A percentile compares a stretch with the other conserved stretches of the same genome.
These are phyloP conservation scores for Multifurca ochricompacta DNA, from an alignment of 768 basidiomycete species.

Conservation along the genomic window DNA sequence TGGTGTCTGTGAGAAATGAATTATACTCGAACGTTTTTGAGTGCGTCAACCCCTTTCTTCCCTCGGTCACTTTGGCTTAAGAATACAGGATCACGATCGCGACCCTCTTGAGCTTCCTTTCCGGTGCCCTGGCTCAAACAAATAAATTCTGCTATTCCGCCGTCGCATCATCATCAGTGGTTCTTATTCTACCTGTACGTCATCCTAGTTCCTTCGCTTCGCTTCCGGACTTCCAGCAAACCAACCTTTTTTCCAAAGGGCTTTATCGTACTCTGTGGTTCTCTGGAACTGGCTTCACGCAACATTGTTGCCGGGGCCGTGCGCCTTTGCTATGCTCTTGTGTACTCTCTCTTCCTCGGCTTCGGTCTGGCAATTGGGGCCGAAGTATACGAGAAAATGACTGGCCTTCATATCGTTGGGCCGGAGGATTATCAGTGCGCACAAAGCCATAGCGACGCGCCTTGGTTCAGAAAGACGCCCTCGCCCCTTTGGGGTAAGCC, in stretches of 20 bases:
- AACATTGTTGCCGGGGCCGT: slow-evolving; percentile 83
- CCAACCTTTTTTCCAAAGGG: slow-evolving; percentile 37
- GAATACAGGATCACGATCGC: slow-evolving; percentile 62
- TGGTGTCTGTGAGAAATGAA: slow-evolving; percentile 65
- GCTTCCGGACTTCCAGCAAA: background rate
- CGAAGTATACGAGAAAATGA: slow-evolving; percentile 54
- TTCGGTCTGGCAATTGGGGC: slow-evolving; percentile 81
- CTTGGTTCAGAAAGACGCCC: slow-evolving; percentile 71
- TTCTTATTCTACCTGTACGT: slow-evolving; percentile 70
- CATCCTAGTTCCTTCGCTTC: background rate
- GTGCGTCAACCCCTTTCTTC: slow-evolving; percentile 29
- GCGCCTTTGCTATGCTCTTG: slow-evolving; percentile 67
- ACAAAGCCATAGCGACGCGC: slow-evolving; percentile 47
- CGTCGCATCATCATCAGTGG: slow-evolving; percentile 66
- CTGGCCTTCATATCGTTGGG: slow-evolving; percentile 36
- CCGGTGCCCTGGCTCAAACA: slow-evolving; percentile 64
- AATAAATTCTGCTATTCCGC: slow-evolving; percentile 75
- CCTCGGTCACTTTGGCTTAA: slow-evolving; percentile 4
- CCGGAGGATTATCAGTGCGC: slow-evolving; percentile 56
- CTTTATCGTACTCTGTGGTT: slow-evolving; percentile 62
- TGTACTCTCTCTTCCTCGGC: slow-evolving; percentile 71
- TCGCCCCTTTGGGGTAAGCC: slow-evolving; percentile 60
- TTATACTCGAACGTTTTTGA: slow-evolving; percentile 78
- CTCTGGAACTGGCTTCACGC: slow-evolving; percentile 71
- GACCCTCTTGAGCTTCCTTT: slow-evolving; percentile 68